phyloP scores from a whole-genome alignment of 2,329 filamentous ascomycete species.

The Fusarium stilboides region DNA sequence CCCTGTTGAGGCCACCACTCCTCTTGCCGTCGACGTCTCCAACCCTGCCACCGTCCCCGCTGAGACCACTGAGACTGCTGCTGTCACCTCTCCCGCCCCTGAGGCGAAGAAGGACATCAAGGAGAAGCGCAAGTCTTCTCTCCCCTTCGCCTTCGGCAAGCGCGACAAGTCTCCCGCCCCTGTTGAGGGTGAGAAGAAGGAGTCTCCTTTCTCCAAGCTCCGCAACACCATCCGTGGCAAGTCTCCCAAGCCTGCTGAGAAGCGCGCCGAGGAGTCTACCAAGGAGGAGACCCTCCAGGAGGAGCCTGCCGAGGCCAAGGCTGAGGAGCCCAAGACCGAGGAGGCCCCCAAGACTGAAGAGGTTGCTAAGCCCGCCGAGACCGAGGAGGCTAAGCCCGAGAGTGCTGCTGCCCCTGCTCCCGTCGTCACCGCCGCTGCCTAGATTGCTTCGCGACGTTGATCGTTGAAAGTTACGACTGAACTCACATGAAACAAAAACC shows the following conservation, averaged over 20 bases:
- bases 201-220: conserved; percentile 73
- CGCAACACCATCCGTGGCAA: conserved; percentile 70
- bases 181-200: conserved; percentile 74
- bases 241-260: conserved; percentile 58
- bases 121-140: conserved; percentile 87
- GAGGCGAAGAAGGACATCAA: conserved; percentile 76
- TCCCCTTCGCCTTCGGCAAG: conserved; percentile 82
- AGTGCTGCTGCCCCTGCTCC: conserved; percentile 60
- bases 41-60: conserved; percentile 63
- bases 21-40: conserved; percentile 69
- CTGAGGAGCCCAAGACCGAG: conserved; percentile 56
- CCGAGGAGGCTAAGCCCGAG: conserved; percentile 61
- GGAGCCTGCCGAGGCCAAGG: conserved; percentile 58
- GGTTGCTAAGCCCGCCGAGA: conserved; percentile 58
- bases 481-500: conserved; percentile 47
- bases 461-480: conserved; percentile 47
- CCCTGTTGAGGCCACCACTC: conserved; percentile 70
- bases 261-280: conserved; percentile 53
- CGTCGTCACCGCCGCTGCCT: conserved; percentile 67
- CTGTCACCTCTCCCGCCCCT: conserved; percentile 60
- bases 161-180: conserved; percentile 75
- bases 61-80: conserved; percentile 63
- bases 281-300: conserved; percentile 57
- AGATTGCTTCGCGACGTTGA: conserved; percentile 54
- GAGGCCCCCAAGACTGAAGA: conserved; percentile 68